phyloP scores from a whole-genome alignment of 2,329 filamentous ascomycete species.

The Alternaria incomplexa region DNA sequence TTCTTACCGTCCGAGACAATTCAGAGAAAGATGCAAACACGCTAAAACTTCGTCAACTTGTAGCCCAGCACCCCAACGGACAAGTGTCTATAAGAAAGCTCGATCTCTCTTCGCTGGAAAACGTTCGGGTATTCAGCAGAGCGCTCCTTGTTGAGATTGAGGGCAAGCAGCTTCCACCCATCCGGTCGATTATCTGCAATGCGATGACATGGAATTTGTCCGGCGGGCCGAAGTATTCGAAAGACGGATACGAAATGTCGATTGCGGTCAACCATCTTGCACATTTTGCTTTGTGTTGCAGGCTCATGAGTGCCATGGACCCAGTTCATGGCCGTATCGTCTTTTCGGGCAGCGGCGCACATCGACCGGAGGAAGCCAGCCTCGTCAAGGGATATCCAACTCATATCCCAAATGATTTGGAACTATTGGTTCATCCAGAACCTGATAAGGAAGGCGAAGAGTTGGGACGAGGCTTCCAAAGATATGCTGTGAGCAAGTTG shows the following conservation, averaged over 20 bases:
- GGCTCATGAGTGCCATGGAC: conserved; percentile 20
- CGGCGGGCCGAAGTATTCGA: conserved; percentile 10
- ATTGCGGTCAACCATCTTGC: conserved; percentile 27
- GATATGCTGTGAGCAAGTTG: conserved; percentile 54
- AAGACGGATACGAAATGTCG: conserved; percentile 25
- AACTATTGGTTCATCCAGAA: conserved; percentile 45
- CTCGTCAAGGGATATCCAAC: conserved; percentile 47
- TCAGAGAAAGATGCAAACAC: conserved; percentile 26
- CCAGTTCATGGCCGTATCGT: conserved; percentile 22
- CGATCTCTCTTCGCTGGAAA: conserved; percentile 19
- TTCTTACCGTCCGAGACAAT: conserved; percentile 29
- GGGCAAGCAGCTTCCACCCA: conserved; percentile 6
- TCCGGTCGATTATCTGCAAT: conserved; percentile 32
- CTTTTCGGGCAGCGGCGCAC: conserved; percentile 38
- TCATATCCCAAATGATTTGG: conserved; percentile 41
- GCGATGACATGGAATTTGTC: conserved; percentile 28
- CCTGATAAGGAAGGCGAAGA: conserved; percentile 40
- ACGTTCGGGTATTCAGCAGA: conserved; percentile 17
- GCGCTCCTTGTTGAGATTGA: conserved; percentile 12
- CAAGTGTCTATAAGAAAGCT: conserved; percentile 19
- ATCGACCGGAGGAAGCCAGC: conserved; percentile 47
- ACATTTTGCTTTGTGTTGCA: conserved; percentile 22
- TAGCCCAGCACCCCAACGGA: conserved; percentile 15
- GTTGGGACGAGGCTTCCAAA: conserved; percentile 50
- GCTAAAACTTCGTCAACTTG: conserved; percentile 11